Evolutionary conservation across 2,329 filamentous ascomycete genomes (phyloP), one percentile per base, ranked within the genome.

Genomic region (Pseudogymnoascus sp.): DNA sequence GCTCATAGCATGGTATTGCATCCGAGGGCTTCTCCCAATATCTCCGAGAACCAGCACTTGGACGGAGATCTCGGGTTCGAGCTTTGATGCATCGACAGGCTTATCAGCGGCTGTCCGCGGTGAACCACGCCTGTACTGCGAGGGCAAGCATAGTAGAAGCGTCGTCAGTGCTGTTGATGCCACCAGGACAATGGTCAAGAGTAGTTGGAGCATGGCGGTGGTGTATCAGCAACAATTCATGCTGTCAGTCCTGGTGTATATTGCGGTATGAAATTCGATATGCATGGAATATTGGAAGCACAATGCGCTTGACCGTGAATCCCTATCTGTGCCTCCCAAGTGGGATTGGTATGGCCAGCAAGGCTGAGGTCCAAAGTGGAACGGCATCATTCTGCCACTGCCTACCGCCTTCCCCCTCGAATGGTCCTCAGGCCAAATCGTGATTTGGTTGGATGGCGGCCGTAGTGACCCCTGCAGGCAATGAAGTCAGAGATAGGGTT

Each of bases 1-100:
- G 73, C 93, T 97, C 68, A 96, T 79, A 19, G 93, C 93, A 82
- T 99, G 94, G 70, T 99, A 97, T 72, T 97, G 92, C 93, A 99
- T 99, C 62, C 94, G 91, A 59, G 94, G 94, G 73, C 93, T 97
- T 52, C 92, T 86, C 39, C 94, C 94, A 73, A 99, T 92, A 72
- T 99, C 94, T 49, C 94, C 94, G 28, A 99, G 83, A 16, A 99
- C 94, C 14, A 99, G 82, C 60, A 99, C 85, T 75, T 96, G 91
- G 45, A 93, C 82, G 0, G 80, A 82, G 36, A 78, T 75, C 63
- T 80, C 76, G 67, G 67, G 65, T 61, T 69, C 67, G 64, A 62
- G 58, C 14, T 60, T 62, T 61, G 45, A 55, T 9, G 65, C 65
- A 36, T 72, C 65, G n/a, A 62, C 65, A 12, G 70, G 61, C 14